Base-by-base conservation (phyloP, 2,329 filamentous ascomycete genomes). In the Diaporthe humulicola region DNA sequence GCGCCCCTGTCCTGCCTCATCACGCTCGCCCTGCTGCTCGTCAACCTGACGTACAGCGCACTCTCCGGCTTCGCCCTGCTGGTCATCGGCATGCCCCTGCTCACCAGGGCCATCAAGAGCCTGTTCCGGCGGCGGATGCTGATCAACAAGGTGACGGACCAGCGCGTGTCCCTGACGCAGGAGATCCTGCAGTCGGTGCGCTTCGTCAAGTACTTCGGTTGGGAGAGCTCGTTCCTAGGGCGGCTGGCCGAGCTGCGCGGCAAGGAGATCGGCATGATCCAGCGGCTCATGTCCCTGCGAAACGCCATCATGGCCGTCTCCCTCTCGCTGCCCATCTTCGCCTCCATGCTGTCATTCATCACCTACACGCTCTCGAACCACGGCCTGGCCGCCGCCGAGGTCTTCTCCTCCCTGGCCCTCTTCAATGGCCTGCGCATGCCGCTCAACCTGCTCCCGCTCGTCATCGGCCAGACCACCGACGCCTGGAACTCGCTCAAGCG, bases 161-260 rank as follows among this genome's bases (percentile, higher is more conserved):
- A 97, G 84, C 91, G 96, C 77, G 96, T 98, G 10, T 94, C 94
- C 70, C 86, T 98, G 45, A 98, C 95, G 0, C 96, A 98, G 81
- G 96, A 98, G 81, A 98, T 98, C 70, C 81, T 98, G 19, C 93
- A 95, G 78, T 94, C 95, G 0, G 96, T 98, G 33, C 91, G 96
- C 36, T 98, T 98, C 80, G 96, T 98, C 84, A 98, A 98, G 83
- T 98, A 92, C 83, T 98, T 98, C 81, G 96, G 95, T 10, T 98
- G 96, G 96, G 96, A 98, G 82, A 93, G 90, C 74, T 93, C 94
- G 45, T 98, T 98, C 81, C 86, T 98, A 17, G 88, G 92, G 69
- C 92, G 95, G 19, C 88, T 98, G 22, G 90, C 91, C 67, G 89
- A 92, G 33, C 93, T 98, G 76, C 91, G 96, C 74, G 88, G 88